A percentile compares a stretch with the other conserved stretches of the same genome.
These are phyloP conservation scores for Cryptococcus maquisensis DNA, from an alignment of 1,284 basidiomycete genomes.

Conservation along the genomic window DNA sequence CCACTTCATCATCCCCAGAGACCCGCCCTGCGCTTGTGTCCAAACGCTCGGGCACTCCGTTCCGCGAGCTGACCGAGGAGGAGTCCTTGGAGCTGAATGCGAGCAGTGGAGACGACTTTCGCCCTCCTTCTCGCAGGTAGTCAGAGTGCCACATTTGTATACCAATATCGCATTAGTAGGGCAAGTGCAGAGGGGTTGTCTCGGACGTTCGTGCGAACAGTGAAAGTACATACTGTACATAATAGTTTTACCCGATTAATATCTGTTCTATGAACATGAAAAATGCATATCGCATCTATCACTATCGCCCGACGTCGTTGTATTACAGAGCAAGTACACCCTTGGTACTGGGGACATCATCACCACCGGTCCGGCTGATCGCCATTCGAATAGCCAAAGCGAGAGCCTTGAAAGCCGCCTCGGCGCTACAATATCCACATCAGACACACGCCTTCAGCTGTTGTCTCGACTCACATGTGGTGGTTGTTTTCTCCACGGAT, in stretches of 20 bases:
- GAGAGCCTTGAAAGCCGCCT: constrained; percentile 96
- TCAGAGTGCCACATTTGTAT: neutral
- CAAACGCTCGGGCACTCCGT: constrained; percentile 34
- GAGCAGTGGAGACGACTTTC: neutral
- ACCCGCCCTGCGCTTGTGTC: constrained; percentile 7
- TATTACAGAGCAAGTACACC: constrained; percentile 63
- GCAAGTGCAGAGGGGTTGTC: neutral
- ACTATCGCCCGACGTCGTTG: neutral
- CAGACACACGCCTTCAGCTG: neutral
- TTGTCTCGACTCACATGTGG: constrained; percentile 68
- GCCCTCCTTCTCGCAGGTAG: neutral
- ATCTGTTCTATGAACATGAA: neutral
- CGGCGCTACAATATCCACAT: constrained; percentile 60
- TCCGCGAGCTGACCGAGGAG: constrained; percentile 39
- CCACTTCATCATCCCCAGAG: constrained; percentile 6
- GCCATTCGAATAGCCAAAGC: constrained; percentile 94
- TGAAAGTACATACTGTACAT: neutral
- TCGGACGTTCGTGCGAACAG: neutral
- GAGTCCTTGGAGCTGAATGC: constrained; percentile 33
- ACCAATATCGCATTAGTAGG: neutral
- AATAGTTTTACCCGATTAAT: no score
- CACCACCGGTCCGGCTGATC: constrained; percentile 78
- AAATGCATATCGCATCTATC: neutral
- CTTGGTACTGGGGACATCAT: constrained; percentile 95
- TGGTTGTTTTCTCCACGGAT: constrained; percentile 96